Evolutionary conservation across 331 rosid species (phyloP).

Genomic region (Pyracantha coccinea): DNA sequence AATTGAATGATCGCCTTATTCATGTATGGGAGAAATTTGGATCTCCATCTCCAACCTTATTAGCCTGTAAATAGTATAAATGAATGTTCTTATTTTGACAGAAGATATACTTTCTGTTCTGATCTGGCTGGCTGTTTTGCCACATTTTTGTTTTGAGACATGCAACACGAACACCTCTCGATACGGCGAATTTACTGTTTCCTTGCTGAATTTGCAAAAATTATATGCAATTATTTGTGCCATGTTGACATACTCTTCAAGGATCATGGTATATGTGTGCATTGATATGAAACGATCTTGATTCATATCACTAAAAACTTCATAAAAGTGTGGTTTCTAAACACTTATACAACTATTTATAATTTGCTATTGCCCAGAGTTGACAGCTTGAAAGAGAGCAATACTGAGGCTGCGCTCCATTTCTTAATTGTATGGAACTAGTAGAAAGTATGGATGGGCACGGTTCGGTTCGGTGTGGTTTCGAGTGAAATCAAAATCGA

Average conservation of each 20-base stretch:
- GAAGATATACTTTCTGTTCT: not conserved
- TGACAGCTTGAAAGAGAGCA: not conserved
- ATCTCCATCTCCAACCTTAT: conserved; percentile 1
- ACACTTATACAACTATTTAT: not conserved
- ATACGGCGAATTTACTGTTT: not conserved
- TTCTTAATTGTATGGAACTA: not conserved
- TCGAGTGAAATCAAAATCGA: too few relatives aligned
- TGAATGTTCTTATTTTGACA: conserved; percentile 6
- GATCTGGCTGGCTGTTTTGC: not conserved
- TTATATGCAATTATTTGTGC: not conserved
- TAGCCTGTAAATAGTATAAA: conserved; percentile 34
- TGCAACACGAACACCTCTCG: not conserved
- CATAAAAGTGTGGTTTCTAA: not conserved
- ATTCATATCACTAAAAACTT: not conserved
- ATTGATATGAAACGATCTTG: not conserved
- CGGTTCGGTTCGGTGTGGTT: too few relatives aligned
- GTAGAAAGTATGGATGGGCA: not conserved
- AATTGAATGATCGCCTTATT: conserved; percentile 21
- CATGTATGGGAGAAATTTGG: conserved; percentile 4
- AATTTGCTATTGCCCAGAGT: not conserved
- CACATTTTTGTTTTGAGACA: not conserved
- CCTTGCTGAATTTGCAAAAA: not conserved
- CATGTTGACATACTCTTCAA: not conserved
- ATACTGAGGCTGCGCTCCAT: not conserved
- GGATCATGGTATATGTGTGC: not conserved